Percentiles rank a stretch among this genome's conserved stretches.
phyloP scores from a whole-genome alignment of 176 grass and related monocot genomes.

The Bothriochloa decipiens region DNA sequence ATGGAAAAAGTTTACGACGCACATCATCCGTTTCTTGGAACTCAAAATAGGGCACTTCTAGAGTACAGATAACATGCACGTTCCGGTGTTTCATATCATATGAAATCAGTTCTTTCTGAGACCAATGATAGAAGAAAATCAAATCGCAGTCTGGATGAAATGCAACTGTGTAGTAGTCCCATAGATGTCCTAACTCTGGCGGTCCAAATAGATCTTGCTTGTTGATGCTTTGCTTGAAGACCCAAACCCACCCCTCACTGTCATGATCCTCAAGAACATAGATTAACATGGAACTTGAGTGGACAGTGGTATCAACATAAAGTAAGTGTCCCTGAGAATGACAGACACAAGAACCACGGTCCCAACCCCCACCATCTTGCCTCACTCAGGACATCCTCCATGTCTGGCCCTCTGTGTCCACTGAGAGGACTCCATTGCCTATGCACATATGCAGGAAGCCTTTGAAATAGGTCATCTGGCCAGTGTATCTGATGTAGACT shows the following conservation, averaged over 20 bases:
- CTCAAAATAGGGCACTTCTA: background rate
- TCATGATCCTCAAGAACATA: conserved; percentile 6
- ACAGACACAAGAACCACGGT: background rate
- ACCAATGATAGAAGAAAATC: background rate
- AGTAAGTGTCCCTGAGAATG: conserved; percentile 4
- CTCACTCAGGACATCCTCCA: background rate
- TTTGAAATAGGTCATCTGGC: background rate
- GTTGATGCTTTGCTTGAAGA: background rate
- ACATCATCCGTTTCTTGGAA: no score
- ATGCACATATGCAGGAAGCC: conserved; percentile 6
- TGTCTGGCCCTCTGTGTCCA: background rate
- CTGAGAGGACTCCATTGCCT: background rate
- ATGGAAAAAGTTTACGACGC: background rate
- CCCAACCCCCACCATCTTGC: background rate
- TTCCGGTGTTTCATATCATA: background rate
- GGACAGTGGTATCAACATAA: background rate
- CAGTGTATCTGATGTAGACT: background rate
- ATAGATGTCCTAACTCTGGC: no score
- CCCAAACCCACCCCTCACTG: background rate
- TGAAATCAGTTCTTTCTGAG: background rate
- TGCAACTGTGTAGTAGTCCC: background rate
- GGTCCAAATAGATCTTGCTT: background rate
- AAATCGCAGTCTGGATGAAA: conserved; percentile 7
- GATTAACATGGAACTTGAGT: background rate
- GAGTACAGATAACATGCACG: background rate